Conservation (phyloP, 2,329 filamentous ascomycete genomes). For the Diaporthe batatas region DNA sequence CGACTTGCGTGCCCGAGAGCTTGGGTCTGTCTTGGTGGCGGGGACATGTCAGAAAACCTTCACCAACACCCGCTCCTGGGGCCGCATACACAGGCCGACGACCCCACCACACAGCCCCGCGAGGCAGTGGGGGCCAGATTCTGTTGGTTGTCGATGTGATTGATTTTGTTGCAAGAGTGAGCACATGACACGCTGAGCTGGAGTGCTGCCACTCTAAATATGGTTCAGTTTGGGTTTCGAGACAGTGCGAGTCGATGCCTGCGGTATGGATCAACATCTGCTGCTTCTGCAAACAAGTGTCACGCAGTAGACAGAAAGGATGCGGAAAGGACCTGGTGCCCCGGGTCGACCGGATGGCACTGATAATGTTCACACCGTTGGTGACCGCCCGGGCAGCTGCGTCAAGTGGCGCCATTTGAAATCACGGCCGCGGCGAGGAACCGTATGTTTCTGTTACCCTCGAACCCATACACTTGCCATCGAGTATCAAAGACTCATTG, state of each 20-base stretch:
- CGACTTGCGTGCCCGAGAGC: conserved; percentile 30
- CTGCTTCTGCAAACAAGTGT: neutral
- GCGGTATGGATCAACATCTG: neutral
- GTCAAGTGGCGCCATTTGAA: neutral
- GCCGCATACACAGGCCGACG: neutral
- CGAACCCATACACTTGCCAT: neutral
- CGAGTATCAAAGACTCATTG: neutral
- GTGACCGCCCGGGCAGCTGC: neutral
- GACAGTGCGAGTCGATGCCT: neutral
- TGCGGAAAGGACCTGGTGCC: neutral
- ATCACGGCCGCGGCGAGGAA: neutral
- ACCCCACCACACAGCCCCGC: conserved; percentile 14
- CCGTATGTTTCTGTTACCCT: neutral
- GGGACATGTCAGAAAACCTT: conserved; percentile 8
- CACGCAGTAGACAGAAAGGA: neutral
- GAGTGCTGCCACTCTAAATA: neutral
- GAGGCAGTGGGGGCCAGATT: conserved; percentile 5
- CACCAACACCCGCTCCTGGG: neutral
- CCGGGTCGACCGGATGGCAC: neutral
- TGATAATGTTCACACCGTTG: neutral
- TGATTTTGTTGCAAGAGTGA: neutral
- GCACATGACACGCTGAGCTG: neutral
- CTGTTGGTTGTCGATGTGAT: conserved; percentile 12
- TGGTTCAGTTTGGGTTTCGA: conserved; percentile 4
- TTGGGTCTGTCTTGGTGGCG: conserved; percentile 20